Conservation (phyloP, 441 rosid genomes). For the Daphne laureola region DNA sequence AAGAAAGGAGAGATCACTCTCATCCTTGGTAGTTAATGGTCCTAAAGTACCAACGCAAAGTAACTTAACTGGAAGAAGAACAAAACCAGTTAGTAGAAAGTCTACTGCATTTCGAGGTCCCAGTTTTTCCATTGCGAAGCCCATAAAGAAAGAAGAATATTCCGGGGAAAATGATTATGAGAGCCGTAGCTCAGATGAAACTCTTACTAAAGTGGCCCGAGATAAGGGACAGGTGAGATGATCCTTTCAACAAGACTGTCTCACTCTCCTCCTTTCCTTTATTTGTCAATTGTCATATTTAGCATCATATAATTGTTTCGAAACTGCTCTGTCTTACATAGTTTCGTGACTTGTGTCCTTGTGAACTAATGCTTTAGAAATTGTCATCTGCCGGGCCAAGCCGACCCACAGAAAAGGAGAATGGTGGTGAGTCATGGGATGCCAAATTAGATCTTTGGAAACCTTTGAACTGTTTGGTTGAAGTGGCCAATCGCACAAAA, state of each 20-base stretch:
- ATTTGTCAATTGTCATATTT: not conserved
- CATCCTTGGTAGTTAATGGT: constrained; percentile 56
- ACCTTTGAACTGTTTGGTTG: constrained; percentile 62
- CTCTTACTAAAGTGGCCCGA: constrained; percentile 35
- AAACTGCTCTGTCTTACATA: constrained; percentile 5
- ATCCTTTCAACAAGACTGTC: constrained; percentile 4
- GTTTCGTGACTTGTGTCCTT: constrained; percentile 6
- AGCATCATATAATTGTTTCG: not conserved
- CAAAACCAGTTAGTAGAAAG: constrained; percentile 41
- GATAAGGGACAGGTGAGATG: constrained; percentile 42
- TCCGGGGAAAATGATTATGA: constrained; percentile 35
- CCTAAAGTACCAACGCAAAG: constrained; percentile 49
- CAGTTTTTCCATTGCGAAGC: constrained; percentile 31
- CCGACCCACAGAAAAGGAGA: constrained; percentile 27
- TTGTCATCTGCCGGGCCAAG: constrained; percentile 52
- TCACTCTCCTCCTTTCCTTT: not conserved
- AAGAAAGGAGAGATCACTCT: constrained; percentile 74
- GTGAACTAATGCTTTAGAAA: constrained; percentile 27
- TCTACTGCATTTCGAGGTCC: constrained; percentile 33
- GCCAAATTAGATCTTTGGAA: constrained; percentile 54
- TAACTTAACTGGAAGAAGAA: constrained; percentile 49
- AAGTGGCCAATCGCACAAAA: constrained; percentile 64
- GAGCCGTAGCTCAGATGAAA: constrained; percentile 51
- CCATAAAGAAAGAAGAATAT: constrained; percentile 46
- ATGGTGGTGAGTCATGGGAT: constrained; percentile 34